These are phyloP conservation scores for Xylaria sp. DNA, from an alignment of 2,329 filamentous ascomycete species.

Conservation along the genomic window DNA sequence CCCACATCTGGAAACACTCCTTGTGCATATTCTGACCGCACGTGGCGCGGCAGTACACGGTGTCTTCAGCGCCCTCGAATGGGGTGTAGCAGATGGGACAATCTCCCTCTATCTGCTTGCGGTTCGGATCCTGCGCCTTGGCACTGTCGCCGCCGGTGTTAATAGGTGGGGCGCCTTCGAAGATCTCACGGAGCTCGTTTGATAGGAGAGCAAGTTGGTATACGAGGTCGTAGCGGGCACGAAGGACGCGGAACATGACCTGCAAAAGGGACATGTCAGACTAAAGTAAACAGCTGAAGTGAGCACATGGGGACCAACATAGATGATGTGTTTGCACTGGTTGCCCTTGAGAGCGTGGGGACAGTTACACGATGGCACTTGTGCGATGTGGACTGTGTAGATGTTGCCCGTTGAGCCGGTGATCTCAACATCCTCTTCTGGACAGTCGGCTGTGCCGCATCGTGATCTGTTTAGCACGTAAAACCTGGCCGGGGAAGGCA, in stretches of 20 bases:
- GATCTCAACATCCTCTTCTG: constrained; percentile 65
- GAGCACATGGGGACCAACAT: constrained; percentile 52
- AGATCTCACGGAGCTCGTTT: constrained; percentile 68
- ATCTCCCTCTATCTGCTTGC: constrained; percentile 62
- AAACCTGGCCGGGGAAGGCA: constrained; percentile 45
- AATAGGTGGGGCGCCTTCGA: constrained; percentile 63
- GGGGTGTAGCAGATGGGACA: constrained; percentile 68
- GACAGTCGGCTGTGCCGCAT: constrained; percentile 50
- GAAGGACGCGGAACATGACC: constrained; percentile 68
- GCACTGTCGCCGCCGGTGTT: constrained; percentile 46
- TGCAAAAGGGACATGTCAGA: constrained; percentile 37
- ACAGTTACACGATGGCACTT: constrained; percentile 64
- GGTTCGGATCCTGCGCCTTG: constrained; percentile 49
- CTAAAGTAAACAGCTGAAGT: no score
- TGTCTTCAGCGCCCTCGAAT: constrained; percentile 52
- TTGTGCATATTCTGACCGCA: constrained; percentile 67
- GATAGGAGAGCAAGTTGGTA: constrained; percentile 71
- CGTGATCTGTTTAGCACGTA: constrained; percentile 57
- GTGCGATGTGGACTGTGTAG: constrained; percentile 65
- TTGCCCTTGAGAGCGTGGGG: constrained; percentile 63
- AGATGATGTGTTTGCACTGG: constrained; percentile 74
- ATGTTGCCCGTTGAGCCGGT: constrained; percentile 74
- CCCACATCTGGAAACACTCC: constrained; percentile 65
- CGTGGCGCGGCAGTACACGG: constrained; percentile 62
- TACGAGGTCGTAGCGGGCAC: constrained; percentile 63